Base-by-base conservation (phyloP, 768 basidiomycete species). In the Mycena chlorophos region DNA sequence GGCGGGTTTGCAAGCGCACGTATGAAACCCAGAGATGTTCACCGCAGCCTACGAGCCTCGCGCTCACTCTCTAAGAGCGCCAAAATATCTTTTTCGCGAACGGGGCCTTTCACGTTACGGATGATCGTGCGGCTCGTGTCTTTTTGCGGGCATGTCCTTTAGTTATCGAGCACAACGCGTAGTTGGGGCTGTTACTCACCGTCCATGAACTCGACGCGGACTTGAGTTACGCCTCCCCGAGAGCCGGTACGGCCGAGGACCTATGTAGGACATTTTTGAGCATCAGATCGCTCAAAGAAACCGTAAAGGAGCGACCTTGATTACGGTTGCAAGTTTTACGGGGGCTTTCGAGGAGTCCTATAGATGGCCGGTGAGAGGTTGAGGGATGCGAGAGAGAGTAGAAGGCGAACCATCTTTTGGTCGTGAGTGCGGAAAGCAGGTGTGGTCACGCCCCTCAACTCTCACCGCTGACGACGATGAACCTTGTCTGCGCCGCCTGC, bases 151-250 rank as follows among this genome's bases (percentile, higher is more conserved):
- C n/a, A n/a, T n/a, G n/a, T n/a, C n/a, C n/a, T n/a, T n/a, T n/a
- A n/a, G n/a, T n/a, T n/a, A n/a, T n/a, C n/a, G n/a, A n/a, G n/a
- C n/a, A n/a, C n/a, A n/a, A n/a, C n/a, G n/a, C n/a, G n/a, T n/a
- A n/a, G n/a, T n/a, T n/a, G n/a, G n/a, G n/a, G n/a, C n/a, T n/a
- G n/a, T n/a, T n/a, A n/a, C n/a, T n/a, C n/a, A n/a, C n/a, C 95
- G 73, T 98, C 96, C 89, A 98, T 88, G 80, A 99, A 97, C 72
- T 98, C 97, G 64, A 99, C 97, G 64, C 96, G 93, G 75, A 98
- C 95, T 81, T 98, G 95, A 58, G 94, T 98, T 68, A 98, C 94
- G 79, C 95, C 95, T 78, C 96, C 96, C 72, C 96, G 92, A 66
- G 95, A 97, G 60, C 96, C 96, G 70, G 97, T 99, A 68, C 97